These are phyloP conservation scores for Galium porrigens DNA, from an alignment of 305 asterid genomes.

Conservation along the genomic window DNA sequence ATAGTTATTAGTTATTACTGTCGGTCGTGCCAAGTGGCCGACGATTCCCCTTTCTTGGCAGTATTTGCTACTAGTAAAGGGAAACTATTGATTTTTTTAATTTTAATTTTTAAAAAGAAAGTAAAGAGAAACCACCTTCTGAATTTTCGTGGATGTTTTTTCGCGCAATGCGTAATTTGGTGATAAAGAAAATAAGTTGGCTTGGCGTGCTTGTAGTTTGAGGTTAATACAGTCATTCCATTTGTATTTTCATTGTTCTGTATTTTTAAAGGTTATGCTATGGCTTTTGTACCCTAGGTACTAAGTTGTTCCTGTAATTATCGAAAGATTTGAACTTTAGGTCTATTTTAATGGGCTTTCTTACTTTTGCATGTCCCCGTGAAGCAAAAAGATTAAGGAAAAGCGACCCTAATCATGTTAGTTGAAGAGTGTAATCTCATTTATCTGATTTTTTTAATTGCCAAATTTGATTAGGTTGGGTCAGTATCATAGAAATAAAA, in stretches of 20 bases:
- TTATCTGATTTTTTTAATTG: background rate
- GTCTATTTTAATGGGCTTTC: background rate
- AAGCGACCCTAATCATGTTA: background rate
- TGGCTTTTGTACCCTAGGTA: background rate
- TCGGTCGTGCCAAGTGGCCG: background rate
- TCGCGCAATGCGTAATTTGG: background rate
- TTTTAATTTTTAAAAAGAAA: too few relatives aligned
- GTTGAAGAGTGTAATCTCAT: background rate
- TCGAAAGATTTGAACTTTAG: background rate
- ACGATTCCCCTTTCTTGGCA: background rate
- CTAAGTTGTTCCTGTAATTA: background rate
- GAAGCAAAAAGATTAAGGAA: background rate
- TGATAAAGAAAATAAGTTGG: background rate
- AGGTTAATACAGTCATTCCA: background rate
- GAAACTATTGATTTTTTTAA: background rate
- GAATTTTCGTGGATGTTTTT: background rate
- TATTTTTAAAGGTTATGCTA: background rate
- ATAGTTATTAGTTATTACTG: background rate
- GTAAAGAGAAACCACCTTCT: background rate
- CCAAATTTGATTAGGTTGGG: background rate
- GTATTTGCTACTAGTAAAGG: background rate
- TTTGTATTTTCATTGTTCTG: background rate
- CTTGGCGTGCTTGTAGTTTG: background rate
- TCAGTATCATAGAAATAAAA: background rate
- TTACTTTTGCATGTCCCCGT: background rate